phyloP scores from a whole-genome alignment of 176 grass and related monocot species.

The Tuctoria greenei region DNA sequence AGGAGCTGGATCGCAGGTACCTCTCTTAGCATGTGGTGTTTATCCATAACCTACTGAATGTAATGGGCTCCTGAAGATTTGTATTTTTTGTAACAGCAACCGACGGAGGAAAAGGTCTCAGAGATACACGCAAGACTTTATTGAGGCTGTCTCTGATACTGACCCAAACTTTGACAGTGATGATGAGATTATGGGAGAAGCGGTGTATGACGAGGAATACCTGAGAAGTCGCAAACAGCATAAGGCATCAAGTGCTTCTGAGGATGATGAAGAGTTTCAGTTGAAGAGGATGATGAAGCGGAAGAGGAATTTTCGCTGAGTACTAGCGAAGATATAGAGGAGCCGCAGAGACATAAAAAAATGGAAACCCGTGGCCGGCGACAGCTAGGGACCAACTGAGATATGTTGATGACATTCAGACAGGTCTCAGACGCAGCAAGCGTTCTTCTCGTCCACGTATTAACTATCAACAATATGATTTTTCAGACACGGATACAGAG shows the following conservation, averaged over 20 bases:
- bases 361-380: slow-evolving; percentile 51
- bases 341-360: slow-evolving; percentile 55
- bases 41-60: neutral
- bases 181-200: slow-evolving; percentile 97
- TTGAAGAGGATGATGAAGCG: slow-evolving; percentile 81
- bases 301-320: slow-evolving; percentile 68
- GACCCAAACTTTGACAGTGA: slow-evolving; percentile 71
- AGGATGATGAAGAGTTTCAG: slow-evolving; percentile 91
- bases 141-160: slow-evolving; percentile 74
- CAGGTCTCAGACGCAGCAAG: slow-evolving; percentile 89
- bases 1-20: slow-evolving; percentile 87
- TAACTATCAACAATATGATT: slow-evolving; percentile 85
- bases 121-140: slow-evolving; percentile 83
- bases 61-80: slow-evolving; percentile 26
- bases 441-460: slow-evolving; percentile 69
- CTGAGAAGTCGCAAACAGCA: slow-evolving; percentile 79
- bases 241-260: slow-evolving; percentile 73
- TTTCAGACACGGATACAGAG: slow-evolving; percentile 77
- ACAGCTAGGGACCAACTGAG: slow-evolving; percentile 62
- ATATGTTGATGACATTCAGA: slow-evolving; percentile 75
- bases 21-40: slow-evolving; percentile 9
- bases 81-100: slow-evolving; percentile 58
- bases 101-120: slow-evolving; percentile 84
- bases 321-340: slow-evolving; percentile 79
- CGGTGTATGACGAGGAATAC: slow-evolving; percentile 96